Conservation (phyloP, 345 rosid genomes). For the Theobroma cacao region DNA sequence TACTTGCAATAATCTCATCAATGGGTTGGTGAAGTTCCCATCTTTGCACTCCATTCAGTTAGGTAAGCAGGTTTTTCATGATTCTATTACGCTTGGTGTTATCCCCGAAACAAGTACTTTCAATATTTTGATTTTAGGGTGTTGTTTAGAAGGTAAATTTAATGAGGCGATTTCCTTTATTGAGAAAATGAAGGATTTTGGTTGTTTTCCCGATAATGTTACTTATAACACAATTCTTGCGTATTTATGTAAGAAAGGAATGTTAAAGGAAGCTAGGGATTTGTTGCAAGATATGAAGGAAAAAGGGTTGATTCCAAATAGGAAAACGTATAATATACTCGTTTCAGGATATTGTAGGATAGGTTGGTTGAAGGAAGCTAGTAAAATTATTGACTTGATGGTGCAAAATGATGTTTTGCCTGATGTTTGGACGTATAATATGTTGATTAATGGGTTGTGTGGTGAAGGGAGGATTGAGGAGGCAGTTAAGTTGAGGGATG, state of each 20-base stretch:
- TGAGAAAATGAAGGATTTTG: conserved; percentile 54
- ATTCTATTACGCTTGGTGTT: conserved; percentile 51
- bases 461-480: conserved; percentile 52
- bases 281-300: conserved; percentile 70
- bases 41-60: conserved; percentile 47
- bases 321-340: conserved; percentile 56
- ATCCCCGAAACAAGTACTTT: conserved; percentile 45
- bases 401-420: conserved; percentile 47
- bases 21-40: conserved; percentile 62
- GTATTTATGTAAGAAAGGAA: conserved; percentile 72
- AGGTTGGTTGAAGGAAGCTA: conserved; percentile 75
- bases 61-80: conserved; percentile 55
- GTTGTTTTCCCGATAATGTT: conserved; percentile 57
- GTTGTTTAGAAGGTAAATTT: conserved; percentile 60
- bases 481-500: conserved; percentile 56
- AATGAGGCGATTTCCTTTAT: conserved; percentile 46
- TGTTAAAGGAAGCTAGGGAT: conserved; percentile 59
- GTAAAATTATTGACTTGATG: conserved; percentile 69
- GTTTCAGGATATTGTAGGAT: conserved; percentile 70
- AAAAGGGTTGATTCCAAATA: conserved; percentile 54
- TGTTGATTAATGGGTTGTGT: conserved; percentile 64
- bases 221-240: conserved; percentile 72
- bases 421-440: conserved; percentile 66
- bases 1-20: conserved; percentile 69
- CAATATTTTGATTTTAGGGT: conserved; percentile 69